A percentile compares a stretch with the other conserved stretches of the same genome.
phyloP scores from a whole-genome alignment of 371 early-diverging fungal genomes.

The Cokeromyces recurvatus region DNA sequence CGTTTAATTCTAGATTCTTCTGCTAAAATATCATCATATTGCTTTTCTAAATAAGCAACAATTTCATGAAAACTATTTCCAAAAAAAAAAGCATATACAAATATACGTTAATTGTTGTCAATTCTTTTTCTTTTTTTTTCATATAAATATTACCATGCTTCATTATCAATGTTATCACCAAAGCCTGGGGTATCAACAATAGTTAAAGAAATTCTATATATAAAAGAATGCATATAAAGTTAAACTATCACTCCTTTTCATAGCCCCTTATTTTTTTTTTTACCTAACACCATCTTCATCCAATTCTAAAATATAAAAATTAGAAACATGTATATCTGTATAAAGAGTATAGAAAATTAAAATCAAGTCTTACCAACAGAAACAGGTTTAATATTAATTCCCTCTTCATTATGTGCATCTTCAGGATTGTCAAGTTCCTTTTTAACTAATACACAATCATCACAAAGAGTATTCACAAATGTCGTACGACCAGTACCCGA shows the following conservation, averaged over 20 bases:
- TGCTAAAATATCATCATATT: slow-evolving; percentile 93
- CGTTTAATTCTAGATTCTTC: slow-evolving; percentile 94
- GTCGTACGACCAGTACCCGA: slow-evolving; percentile 98
- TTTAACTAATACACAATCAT: slow-evolving; percentile 62
- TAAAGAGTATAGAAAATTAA: neutral
- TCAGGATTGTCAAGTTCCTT: slow-evolving; percentile 76
- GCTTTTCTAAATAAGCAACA: slow-evolving; percentile 88
- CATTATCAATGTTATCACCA: slow-evolving; percentile 88
- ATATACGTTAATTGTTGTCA: no score
- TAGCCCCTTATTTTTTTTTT: neutral
- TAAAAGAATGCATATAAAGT: slow-evolving; percentile 2
- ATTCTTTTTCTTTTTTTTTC: neutral
- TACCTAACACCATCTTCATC: slow-evolving; percentile 93
- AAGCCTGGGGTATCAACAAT: slow-evolving; percentile 97
- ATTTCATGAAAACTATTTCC: slow-evolving; percentile 73
- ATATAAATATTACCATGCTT: slow-evolving; percentile 48
- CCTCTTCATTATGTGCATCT: slow-evolving; percentile 88
- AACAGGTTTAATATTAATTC: slow-evolving; percentile 83
- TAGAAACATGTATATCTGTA: neutral
- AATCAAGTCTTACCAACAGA: slow-evolving; percentile 48
- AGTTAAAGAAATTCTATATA: slow-evolving; percentile 57
- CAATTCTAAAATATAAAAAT: slow-evolving; percentile 56
- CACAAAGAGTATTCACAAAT: slow-evolving; percentile 97
- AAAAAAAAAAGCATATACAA: slow-evolving; percentile 1
- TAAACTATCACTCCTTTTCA: no score